These are phyloP conservation scores for Mycena amicta DNA, from an alignment of 768 basidiomycete species.

Conservation along the genomic window DNA sequence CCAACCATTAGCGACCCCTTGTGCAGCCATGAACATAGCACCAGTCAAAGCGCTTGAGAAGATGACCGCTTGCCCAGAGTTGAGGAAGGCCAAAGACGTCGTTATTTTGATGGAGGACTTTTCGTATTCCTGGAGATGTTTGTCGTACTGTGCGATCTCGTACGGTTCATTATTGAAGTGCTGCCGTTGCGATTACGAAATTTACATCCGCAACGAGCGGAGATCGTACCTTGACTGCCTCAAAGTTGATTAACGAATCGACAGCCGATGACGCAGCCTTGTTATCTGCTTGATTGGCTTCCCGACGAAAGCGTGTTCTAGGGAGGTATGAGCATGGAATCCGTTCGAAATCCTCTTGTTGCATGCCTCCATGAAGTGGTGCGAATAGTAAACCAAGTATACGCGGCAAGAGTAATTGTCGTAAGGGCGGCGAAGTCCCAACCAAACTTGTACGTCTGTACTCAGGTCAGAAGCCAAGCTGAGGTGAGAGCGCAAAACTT, in stretches of 20 bases:
- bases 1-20: slow-evolving; percentile 88
- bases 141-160: slow-evolving; percentile 91
- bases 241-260: slow-evolving; percentile 96
- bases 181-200: no score
- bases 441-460: slow-evolving; percentile 94
- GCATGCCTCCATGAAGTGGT: slow-evolving; percentile 94
- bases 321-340: slow-evolving; percentile 1
- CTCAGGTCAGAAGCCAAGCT: no score
- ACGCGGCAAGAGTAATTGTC: slow-evolving; percentile 78
- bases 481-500: slow-evolving; percentile 28
- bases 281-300: slow-evolving; percentile 97
- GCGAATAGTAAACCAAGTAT: slow-evolving; percentile 96
- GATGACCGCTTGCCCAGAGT: slow-evolving; percentile 96
- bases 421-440: slow-evolving; percentile 97
- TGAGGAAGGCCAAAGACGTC: slow-evolving; percentile 89
- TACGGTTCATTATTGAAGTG: slow-evolving; percentile 97
- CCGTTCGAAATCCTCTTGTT: not conserved
- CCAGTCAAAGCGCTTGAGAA: slow-evolving; percentile 91
- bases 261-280: slow-evolving; percentile 92
- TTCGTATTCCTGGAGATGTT: slow-evolving; percentile 84
- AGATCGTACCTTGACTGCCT: slow-evolving; percentile 99
- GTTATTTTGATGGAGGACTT: slow-evolving; percentile 93
- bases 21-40: slow-evolving; percentile 96
- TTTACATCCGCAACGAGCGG: no score
- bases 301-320: slow-evolving; percentile 90